Evolutionary conservation across 495 filamentous ascomycete genomes (phyloP).

Genomic region (Penicillium maclennaniae): DNA sequence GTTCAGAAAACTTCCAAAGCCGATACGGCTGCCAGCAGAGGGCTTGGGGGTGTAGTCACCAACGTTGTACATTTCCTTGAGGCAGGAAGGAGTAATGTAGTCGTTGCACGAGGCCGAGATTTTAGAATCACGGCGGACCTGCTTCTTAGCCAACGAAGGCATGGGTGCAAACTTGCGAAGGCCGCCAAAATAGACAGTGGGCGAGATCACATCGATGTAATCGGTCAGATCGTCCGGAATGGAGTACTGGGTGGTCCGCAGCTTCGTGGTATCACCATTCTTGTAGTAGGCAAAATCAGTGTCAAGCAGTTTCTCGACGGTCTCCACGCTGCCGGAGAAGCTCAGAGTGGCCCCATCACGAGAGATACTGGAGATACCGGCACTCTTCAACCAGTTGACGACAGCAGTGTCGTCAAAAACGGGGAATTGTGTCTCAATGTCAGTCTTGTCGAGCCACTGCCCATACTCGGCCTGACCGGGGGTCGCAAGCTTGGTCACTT

Average conservation of each 20-base stretch:
- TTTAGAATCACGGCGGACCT: constrained; percentile 9
- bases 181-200: constrained; percentile 57
- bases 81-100: constrained; percentile 54
- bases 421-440: constrained; percentile 51
- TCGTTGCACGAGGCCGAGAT: constrained; percentile 44
- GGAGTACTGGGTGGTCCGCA: constrained; percentile 59
- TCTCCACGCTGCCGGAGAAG: constrained; percentile 47
- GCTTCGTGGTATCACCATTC: constrained; percentile 33
- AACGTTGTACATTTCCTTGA: constrained; percentile 59
- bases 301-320: constrained; percentile 46
- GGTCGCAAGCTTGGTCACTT: constrained; percentile 52
- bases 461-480: constrained; percentile 53
- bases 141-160: constrained; percentile 10
- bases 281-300: constrained; percentile 43
- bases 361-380: constrained; percentile 45
- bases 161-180: constrained; percentile 21
- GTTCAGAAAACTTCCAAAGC: constrained; percentile 55
- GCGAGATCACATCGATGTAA: constrained; percentile 55
- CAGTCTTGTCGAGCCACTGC: constrained; percentile 49
- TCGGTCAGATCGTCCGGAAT: constrained; percentile 52
- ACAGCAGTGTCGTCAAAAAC: constrained; percentile 40
- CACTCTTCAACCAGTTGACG: constrained; percentile 46
- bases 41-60: constrained; percentile 44
- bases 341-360: constrained; percentile 43
- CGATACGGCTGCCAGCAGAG: constrained; percentile 47